Percentiles rank a stretch among this genome's conserved stretches.
These are phyloP conservation scores for Leccinellum albellum DNA, from an alignment of 768 basidiomycete species.

Conservation along the genomic window DNA sequence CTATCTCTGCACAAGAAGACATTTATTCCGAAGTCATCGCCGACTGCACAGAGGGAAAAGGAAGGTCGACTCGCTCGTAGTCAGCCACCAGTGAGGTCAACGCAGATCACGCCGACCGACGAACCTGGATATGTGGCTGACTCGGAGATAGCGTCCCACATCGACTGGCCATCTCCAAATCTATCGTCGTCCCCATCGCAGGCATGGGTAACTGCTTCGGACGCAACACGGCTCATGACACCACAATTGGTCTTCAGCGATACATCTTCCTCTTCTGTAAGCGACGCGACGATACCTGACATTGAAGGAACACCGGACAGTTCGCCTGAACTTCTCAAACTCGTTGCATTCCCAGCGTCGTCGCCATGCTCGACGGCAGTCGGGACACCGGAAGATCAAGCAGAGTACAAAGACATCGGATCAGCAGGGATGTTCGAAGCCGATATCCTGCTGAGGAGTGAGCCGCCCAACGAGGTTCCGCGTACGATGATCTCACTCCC, in stretches of 20 bases:
- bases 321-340: neutral
- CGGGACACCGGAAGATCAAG: neutral
- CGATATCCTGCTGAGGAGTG: neutral
- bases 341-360: neutral
- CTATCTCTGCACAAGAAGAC: neutral
- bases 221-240: neutral
- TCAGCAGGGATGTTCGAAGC: neutral
- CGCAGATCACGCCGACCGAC: neutral
- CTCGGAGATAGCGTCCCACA: neutral
- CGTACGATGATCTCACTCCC: neutral
- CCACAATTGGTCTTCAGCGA: neutral
- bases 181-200: conserved; percentile 7
- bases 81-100: neutral
- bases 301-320: neutral
- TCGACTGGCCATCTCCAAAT: neutral
- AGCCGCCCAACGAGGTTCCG: neutral
- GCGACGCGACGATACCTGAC: too few relatives aligned
- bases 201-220: neutral
- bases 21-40: neutral
- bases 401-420: neutral
- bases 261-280: too few relatives aligned
- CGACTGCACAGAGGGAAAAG: neutral
- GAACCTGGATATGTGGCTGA: neutral
- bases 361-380: neutral
- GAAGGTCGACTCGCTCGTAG: neutral